Conservation (phyloP, 306 rosid genomes). For the Rosa persica region DNA sequence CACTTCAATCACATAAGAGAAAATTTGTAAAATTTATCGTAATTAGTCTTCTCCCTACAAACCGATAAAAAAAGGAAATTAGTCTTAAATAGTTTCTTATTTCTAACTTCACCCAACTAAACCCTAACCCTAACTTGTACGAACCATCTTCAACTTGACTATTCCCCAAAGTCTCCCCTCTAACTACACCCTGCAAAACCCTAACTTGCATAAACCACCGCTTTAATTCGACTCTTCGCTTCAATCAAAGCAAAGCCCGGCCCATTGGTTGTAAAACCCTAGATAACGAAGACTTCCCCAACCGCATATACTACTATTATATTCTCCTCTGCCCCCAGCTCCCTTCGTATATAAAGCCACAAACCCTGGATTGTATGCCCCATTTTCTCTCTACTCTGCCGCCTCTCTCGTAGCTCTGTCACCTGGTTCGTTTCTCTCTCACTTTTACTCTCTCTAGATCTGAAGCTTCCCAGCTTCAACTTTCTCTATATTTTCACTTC, state of each 20-base stretch:
- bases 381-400: conserved; percentile 8
- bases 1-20: no score
- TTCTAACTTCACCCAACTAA: neutral
- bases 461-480: neutral
- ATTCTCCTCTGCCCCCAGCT: neutral
- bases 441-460: neutral
- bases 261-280: conserved; percentile 34
- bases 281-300: conserved; percentile 9
- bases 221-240: no score
- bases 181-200: neutral
- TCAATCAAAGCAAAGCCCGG: conserved; percentile 8
- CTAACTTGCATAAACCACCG: neutral
- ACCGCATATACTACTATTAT: conserved; percentile 19
- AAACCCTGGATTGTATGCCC: neutral
- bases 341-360: conserved; percentile 5
- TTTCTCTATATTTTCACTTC: neutral
- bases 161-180: neutral
- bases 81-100: neutral
- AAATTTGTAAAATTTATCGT: no score
- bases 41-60: no score
- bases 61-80: neutral
- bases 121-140: neutral
- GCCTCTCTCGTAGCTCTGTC: conserved; percentile 21
- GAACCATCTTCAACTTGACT: neutral
- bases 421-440: conserved; percentile 19